These are phyloP conservation scores for Trichoderma gracile DNA, from an alignment of 2,329 filamentous ascomycete genomes.

Conservation along the genomic window DNA sequence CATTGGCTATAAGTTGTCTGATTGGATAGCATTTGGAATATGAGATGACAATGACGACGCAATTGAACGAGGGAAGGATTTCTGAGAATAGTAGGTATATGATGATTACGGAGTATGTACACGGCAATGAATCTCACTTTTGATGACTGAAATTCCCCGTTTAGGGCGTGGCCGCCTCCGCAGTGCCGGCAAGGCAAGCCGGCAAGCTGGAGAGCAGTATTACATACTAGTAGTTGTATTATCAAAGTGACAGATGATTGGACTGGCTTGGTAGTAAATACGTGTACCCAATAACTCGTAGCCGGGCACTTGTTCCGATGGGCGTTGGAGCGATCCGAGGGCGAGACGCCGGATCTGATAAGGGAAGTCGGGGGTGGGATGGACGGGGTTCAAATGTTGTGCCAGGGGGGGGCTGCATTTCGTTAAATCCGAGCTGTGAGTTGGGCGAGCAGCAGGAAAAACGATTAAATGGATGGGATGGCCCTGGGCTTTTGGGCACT, in stretches of 20 bases:
- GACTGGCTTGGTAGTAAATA: too few species aligned
- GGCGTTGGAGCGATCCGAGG: neutral
- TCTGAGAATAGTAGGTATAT: too few species aligned
- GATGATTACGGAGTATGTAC: too few species aligned
- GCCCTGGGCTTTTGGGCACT: neutral
- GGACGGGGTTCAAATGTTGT: neutral
- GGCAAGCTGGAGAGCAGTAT: neutral
- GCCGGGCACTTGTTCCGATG: too few species aligned
- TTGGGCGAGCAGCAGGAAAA: neutral
- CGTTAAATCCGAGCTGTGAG: conserved; percentile 10
- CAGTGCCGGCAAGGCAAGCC: neutral
- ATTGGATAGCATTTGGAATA: neutral
- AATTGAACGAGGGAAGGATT: too few species aligned
- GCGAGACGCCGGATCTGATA: conserved; percentile 21
- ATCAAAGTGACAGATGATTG: too few species aligned
- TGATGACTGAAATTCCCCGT: conserved; percentile 21
- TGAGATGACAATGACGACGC: neutral
- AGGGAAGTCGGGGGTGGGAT: neutral
- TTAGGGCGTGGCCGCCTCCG: neutral
- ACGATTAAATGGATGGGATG: neutral
- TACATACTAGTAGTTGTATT: neutral
- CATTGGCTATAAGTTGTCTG: neutral
- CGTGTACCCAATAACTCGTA: too few species aligned
- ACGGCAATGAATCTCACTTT: too few species aligned
- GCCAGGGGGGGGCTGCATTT: neutral